Base-by-base conservation (phyloP, 495 filamentous ascomycete species). In the Penicillium chermesinum region DNA sequence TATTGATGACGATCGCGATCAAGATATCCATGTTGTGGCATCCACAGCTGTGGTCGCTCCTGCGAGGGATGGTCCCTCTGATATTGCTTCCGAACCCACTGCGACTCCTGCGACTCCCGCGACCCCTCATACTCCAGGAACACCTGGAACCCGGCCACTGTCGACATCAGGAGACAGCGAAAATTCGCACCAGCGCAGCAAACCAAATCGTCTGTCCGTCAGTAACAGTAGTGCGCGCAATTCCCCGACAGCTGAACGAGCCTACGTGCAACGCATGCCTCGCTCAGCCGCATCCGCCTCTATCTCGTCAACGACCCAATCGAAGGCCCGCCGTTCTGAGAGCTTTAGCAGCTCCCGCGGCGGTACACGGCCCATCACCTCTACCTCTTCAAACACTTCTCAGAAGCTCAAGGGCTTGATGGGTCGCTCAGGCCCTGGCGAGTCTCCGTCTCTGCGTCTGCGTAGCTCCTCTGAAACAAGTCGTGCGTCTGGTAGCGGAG, bases 361-460 rank as follows among this genome's bases (percentile, higher is more conserved):
- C 4, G 25, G 25, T 18, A 74, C 67, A 48, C 74, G 80, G 34
- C 79, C 78, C 6, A 56, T 78, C 25, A 81, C 80, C 33, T 81
- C 80, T 2, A 65, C 66, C 6, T 71, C 74, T 36, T 81, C 79
- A 4, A 73, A 74, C 48, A 64, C 73, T 12, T 79, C 78, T 3
- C 66, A 48, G 21, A 80, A 77, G 49, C 53, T 80, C 12, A 83
- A 80, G 55, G 69, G 72, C 19, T 63, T 82, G 13, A 72, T 81
- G 44, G 55, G 52, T 20, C 71, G 77, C 37, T 67, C 67, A 50
- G 25, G 25, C 10, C 66, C 64, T 6, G 63, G 58, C 13, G 75
- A 79, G 50, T 48, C 68, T 54, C 49, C 58, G 40, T 65, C 74
- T 25, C 50, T 61, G 38, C 73, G 63, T 52, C 58, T 68, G 27